Base-by-base conservation (phyloP, 768 basidiomycete species). In the Russula brevipes region DNA sequence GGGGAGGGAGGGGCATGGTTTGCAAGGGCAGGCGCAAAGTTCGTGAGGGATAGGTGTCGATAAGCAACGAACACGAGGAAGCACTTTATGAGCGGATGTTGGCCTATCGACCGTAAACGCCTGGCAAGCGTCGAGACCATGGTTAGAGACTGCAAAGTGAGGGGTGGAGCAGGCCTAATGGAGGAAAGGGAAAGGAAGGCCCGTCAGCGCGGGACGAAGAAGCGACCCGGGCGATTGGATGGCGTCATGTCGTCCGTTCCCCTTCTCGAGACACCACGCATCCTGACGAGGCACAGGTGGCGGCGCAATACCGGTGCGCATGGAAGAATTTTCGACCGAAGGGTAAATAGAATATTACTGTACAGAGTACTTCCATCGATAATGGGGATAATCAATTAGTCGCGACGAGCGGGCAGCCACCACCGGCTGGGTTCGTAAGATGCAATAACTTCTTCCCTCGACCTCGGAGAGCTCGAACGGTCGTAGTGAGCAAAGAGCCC, bases 1-100 rank as follows among this genome's bases (percentile, higher is more conserved):
- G 57, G 10, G 65, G 61, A 1, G 60, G 47, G 3, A 45, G 44
- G n/a, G 61, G 41, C 67, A 66, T 68, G 39, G 3, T 41, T 3
- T 1, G 8, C 3, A 14, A 46, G 19, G 19, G 46, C 5, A 19
- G 42, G 39, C 8, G 61, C 17, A 5, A 4, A 17, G 8, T 9
- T 33, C 41, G 36, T n/a, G 54, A 30, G 31, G 39, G 33, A 19
- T 4, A 19, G 6, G 38, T 12, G 12, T 3, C 16, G 42, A 42
- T 8, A n/a, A 5, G 8, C 6, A 33, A 50, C n/a, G 19, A 35
- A 30, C 11, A 10, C 24, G 24, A 12, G 6, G 24, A n/a, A 38
- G 17, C 41, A 50, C 44, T 64, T 55, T 64, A 64, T 54, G 19
- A 44, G 24, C 24, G 16, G 9, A 4, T 33, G 53, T 4, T 54